These are phyloP conservation scores for Suillus subluteus DNA, from an alignment of 768 basidiomycete genomes.

Conservation along the genomic window DNA sequence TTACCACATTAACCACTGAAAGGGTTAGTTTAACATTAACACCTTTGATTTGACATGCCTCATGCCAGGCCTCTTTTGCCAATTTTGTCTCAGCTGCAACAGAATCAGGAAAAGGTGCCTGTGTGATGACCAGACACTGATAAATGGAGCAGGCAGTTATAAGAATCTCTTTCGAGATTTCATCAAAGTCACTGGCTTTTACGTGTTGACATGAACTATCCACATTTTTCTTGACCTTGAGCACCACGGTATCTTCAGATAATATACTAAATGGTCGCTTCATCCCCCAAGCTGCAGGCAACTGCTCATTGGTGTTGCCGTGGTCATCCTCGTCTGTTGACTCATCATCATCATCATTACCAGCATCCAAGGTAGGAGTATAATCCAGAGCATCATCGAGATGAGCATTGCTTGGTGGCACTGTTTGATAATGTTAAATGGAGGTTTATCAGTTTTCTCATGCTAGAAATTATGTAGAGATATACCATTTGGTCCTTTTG, in stretches of 20 bases:
- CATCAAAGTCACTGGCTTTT: conserved; percentile 24
- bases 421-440: conserved; percentile 1
- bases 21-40: conserved; percentile 9
- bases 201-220: neutral
- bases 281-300: neutral
- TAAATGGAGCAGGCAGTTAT: conserved; percentile 19
- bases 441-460: neutral
- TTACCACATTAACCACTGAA: conserved; percentile 9
- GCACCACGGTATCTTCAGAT: neutral
- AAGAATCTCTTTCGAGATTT: conserved; percentile 24
- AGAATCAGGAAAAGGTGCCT: conserved; percentile 29
- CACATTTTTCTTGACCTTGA: neutral
- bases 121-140: conserved; percentile 22
- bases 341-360: neutral
- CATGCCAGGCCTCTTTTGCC: conserved; percentile 8
- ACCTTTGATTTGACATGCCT: conserved; percentile 6
- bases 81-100: no score
- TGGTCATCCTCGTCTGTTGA: neutral
- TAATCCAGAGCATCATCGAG: no score
- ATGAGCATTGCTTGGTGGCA: no score
- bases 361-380: no score
- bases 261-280: neutral
- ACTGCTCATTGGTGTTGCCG: neutral
- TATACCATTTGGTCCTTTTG: neutral
- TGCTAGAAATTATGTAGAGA: neutral